Percentiles rank a stretch among this genome's conserved stretches.
These are phyloP conservation scores for Ophiostoma perfectum DNA, from an alignment of 2,329 filamentous ascomycete species.

Conservation along the genomic window DNA sequence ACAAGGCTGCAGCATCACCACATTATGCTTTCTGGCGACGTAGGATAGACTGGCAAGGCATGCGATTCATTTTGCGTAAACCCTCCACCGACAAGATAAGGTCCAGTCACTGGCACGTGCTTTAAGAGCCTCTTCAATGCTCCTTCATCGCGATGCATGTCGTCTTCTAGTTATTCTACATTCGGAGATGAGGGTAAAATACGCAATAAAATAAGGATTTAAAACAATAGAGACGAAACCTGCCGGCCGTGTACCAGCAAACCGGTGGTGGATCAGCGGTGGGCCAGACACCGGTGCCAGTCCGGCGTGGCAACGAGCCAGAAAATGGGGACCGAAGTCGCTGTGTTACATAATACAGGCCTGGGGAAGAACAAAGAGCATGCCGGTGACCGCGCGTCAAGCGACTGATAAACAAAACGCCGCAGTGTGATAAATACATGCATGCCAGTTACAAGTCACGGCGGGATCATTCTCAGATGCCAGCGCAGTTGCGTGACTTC, in stretches of 20 bases:
- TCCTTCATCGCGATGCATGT: background rate
- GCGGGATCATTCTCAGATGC: no score
- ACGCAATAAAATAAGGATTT: background rate
- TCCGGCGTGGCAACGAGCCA: conserved; percentile 2
- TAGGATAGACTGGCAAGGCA: no score
- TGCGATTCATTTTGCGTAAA: no score
- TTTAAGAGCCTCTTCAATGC: background rate
- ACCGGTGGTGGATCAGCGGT: background rate
- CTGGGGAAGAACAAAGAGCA: background rate
- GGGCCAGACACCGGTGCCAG: background rate
- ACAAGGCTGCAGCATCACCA: no score
- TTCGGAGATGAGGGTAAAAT: conserved; percentile 6
- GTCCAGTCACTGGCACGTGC: background rate
- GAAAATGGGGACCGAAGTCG: background rate
- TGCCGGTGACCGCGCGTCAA: background rate
- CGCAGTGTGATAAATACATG: background rate
- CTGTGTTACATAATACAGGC: background rate
- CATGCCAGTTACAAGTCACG: no score
- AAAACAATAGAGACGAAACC: conserved; percentile 1
- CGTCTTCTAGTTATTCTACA: background rate
- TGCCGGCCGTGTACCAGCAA: background rate
- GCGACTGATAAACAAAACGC: background rate
- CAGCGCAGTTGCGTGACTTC: background rate
- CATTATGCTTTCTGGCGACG: no score
- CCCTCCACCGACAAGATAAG: background rate